Evolutionary conservation across 441 rosid species (phyloP), one percentile per base, ranked within the genome.

Genomic region (Eutrema salsugineum): DNA sequence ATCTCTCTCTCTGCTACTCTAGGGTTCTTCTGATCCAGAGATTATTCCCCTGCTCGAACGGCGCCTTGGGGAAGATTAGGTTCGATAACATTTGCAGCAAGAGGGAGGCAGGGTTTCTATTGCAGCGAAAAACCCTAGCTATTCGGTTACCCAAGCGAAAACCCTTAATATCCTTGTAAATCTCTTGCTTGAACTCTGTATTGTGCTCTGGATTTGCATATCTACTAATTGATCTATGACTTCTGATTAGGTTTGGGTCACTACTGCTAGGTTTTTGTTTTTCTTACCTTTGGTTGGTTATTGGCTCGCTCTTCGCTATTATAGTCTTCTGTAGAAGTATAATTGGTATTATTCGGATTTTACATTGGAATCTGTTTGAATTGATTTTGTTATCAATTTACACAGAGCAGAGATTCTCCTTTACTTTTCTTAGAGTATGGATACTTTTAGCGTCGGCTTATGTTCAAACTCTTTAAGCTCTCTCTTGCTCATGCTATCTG

Each of bases 41-140:
- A 68, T 12, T 27, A 30, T 6, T 5, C 1, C 50, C 17, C 44
- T 28, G 27, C 38, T 30, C 62, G 17, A 28, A 53, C 60, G 16
- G 39, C 62, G 62, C 16, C 19, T 30, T 28, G 3, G 71, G 40
- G 46, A 6, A 51, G 38, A 7, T 49, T 50, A 6, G 30, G 3
- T 14, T 35, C 68, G 15, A 17, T 20, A 47, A 4, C 27, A 24
- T 24, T 24, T 24, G 27, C 3, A 2, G 16, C 27, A n/a, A 33
- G 57, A 63, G 68, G 11, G 43, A 17, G 43, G 10, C 5, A 1
- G 19, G 14, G 47, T 17, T 53, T 67, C 17, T 44, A 66, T 74
- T 60, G 57, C 4, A 74, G 50, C 42, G 42, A 19, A 0, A 75
- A 68, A 75, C 69, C 73, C 73, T 67, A 75, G 49, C 55, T 57